A percentile compares a stretch with the other conserved stretches of the same genome.
These are phyloP conservation scores for Coleophoma crateriformis DNA, from an alignment of 2,329 filamentous ascomycete species.

Conservation along the genomic window DNA sequence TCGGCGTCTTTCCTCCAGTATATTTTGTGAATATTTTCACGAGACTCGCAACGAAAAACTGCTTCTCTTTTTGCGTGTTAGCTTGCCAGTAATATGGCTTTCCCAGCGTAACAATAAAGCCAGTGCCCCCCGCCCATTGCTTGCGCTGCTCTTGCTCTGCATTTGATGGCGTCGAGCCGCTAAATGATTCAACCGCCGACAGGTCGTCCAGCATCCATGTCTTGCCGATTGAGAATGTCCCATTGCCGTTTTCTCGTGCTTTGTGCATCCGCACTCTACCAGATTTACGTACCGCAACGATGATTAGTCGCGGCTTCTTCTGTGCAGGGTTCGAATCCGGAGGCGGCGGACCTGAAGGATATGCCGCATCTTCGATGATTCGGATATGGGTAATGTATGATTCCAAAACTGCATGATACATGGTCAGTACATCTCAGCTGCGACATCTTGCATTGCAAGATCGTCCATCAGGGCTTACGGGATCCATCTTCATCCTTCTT, in stretches of 20 bases:
- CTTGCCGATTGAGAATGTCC: slow-evolving; percentile 94
- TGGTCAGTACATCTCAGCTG: slow-evolving; percentile 13
- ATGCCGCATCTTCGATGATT: slow-evolving; percentile 78
- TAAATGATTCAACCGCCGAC: slow-evolving; percentile 75
- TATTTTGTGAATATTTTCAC: slow-evolving; percentile 98
- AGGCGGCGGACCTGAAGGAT: slow-evolving; percentile 80
- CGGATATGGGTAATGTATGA: slow-evolving; percentile 97
- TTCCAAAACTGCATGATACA: slow-evolving; percentile 57
- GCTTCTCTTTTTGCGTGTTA: slow-evolving; percentile 90
- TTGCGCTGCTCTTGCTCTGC: slow-evolving; percentile 56
- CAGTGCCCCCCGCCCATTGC: slow-evolving; percentile 75
- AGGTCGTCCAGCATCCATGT: slow-evolving; percentile 97
- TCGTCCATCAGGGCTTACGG: slow-evolving; percentile 40
- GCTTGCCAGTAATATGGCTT: slow-evolving; percentile 99
- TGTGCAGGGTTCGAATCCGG: slow-evolving; percentile 66
- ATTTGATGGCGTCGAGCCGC: slow-evolving; percentile 51
- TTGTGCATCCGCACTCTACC: slow-evolving; percentile 95
- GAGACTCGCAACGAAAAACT: slow-evolving; percentile 94
- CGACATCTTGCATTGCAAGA: not conserved
- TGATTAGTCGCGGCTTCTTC: slow-evolving; percentile 87
- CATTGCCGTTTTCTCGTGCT: slow-evolving; percentile 89
- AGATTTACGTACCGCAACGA: slow-evolving; percentile 88
- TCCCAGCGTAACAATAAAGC: slow-evolving; percentile 81
- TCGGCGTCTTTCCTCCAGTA: slow-evolving; percentile 76
- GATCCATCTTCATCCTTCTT: slow-evolving; percentile 86